Base-by-base conservation (phyloP, 345 rosid species). In the Clarkia xantiana region DNA sequence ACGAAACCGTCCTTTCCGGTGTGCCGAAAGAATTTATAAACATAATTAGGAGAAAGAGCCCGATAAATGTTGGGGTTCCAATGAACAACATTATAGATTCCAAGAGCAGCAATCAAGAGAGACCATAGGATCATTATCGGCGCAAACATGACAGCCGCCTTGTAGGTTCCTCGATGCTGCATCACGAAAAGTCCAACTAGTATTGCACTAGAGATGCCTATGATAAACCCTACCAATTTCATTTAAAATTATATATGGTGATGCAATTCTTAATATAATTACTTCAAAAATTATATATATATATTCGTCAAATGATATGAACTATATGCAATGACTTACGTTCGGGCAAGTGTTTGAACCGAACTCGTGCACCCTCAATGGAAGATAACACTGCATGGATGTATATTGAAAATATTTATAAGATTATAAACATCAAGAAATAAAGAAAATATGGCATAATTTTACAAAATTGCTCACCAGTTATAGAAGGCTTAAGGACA, bases 151-250 rank as follows among this genome's bases (percentile, higher is more conserved):
- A 81, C 79, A 45, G 83, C 82, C 52, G 76, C 79, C 71, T 66
- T 71, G 65, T 81, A 71, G 45, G 81, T 84, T 47, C 98, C 96
- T 36, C 68, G 76, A 67, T 91, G 80, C 73, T 86, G 98, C 76
- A 84, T 59, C 72, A 87, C 84, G 55, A 91, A 91, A 57, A 84
- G 90, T 51, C 95, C 84, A 62, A 84, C 77, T 74, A 91, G 64
- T 63, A 81, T 59, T 47, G 68, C 55, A 48, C 86, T 71, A 42
- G 87, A 79, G 64, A 82, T 63, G 70, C 67, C 50, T 54, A 82
- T 73, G 75, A 80, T 75, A 66, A 77, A 62, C 63, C 96, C 98
- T 91, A 75, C 38, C 57, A 18, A 40, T 20, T 42, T 43, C 22
- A 39, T 34, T 15, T 14, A 40, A 18, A 18, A 39, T 9, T 8